Evolutionary conservation across 768 basidiomycete species (phyloP), one percentile per base, ranked within the genome.

Genomic region (Panaeolus papilionaceus): DNA sequence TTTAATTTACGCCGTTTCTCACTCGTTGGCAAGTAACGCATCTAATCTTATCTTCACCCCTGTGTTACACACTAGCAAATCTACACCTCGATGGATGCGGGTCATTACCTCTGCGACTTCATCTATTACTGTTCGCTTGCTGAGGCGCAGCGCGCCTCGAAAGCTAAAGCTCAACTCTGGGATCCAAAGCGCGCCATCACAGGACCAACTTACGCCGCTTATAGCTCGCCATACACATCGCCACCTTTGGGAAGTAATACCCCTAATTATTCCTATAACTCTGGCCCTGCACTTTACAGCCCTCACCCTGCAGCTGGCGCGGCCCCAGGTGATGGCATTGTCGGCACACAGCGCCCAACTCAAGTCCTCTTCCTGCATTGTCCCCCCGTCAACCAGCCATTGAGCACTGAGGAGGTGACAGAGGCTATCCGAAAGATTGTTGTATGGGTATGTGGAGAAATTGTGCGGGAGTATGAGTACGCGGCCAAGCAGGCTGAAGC

Each of bases 81-180:
- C 23, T 88, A 89, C 74, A 84, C 89, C 20, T 92, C 91, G 2
- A 85, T 89, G 83, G 92, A 93, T 73, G 89, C 91, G 16, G 92
- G 91, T 0, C 89, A 91, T 74, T 93, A 88, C 75, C 78, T 92
- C 11, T 91, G 89, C 74, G 92, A 93, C 78, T 93, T 90, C 75
- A 85, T 89, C 67, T 92, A 90, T 75, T 93, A 91, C 72, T 89
- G 90, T 73, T 92, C 90, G 10, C 83, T 92, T 33, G 90, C 90
- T 4, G 91, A 92, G 74, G 84, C 86, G 33, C 86, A 84, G 72
- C 85, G 89, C 3, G 81, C 76, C 20, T 79, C 80, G 1, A 83
- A 83, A 62, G 54, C 54, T 37, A 58, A 58, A 58, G 54, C 78
- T 62, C 64, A 65, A 63, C 51, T 63, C 62, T 45, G 61, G 61